Percentiles rank a stretch among this genome's conserved stretches.
phyloP scores from a whole-genome alignment of 176 grass and related monocot species.

The Oryza longistaminata region DNA sequence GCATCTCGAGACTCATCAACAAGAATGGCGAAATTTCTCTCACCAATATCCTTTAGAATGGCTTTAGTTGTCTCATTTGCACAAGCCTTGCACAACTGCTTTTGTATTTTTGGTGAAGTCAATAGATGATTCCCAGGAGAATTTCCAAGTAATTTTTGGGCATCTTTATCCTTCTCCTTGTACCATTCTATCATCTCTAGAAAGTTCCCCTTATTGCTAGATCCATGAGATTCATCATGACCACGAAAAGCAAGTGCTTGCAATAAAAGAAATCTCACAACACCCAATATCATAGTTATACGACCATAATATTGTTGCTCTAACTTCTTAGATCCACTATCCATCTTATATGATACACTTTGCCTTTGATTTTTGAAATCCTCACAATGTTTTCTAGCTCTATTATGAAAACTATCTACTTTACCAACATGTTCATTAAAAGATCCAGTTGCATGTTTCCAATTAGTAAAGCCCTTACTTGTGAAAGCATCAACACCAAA shows the following conservation, averaged over 20 bases:
- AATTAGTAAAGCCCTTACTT: background rate
- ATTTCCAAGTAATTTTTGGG: background rate
- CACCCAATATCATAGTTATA: no score
- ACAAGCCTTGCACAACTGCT: background rate
- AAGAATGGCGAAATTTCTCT: background rate
- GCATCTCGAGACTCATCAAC: background rate
- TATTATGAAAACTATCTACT: no score
- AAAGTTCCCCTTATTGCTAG: background rate
- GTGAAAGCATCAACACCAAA: no score
- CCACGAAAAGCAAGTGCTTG: background rate
- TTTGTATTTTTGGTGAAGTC: background rate
- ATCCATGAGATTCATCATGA: background rate
- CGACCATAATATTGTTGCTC: no score
- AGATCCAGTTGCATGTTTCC: no score
- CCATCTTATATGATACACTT: no score
- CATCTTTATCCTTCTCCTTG: background rate
- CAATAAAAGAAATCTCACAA: background rate
- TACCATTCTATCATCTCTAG: background rate
- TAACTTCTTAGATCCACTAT: background rate
- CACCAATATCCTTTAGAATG: background rate
- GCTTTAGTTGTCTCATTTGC: no score
- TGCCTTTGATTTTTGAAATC: no score
- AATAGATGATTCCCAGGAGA: background rate
- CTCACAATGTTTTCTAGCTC: no score
- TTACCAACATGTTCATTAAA: no score